Evolutionary conservation across 352 stramenopile species (phyloP), one percentile per base, ranked within the genome.

Genomic region (Chrysophaeum taylorii): DNA sequence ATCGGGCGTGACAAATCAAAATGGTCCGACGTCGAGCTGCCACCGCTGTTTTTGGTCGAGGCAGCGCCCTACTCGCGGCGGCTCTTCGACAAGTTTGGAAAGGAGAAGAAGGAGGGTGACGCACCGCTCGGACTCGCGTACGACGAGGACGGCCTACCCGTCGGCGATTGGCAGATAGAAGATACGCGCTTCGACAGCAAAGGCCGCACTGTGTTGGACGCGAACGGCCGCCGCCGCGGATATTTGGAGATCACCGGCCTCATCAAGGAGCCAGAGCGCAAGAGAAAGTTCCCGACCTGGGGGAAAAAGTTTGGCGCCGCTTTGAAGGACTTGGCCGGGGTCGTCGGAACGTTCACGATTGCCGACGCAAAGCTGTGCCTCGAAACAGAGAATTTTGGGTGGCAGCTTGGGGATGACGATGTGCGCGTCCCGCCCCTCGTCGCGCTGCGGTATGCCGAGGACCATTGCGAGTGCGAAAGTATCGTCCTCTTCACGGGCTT

Each of bases 61-160:
- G n/a, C n/a, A n/a, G n/a, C n/a, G n/a, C n/a, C n/a, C n/a, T n/a
- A n/a, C n/a, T n/a, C n/a, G n/a, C n/a, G n/a, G n/a, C n/a, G n/a
- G n/a, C n/a, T n/a, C n/a, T n/a, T n/a, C n/a, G n/a, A n/a, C 23
- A 27, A 27, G 45, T 25, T 27, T 5, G 9, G 9, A 25, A 18
- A 57, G 45, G 45, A 12, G 12, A 66, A 66, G 35, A 33, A 27
- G 21, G 33, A 27, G 9, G 57, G 57, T 23, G 57, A 42, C 36
- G 57, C 31, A 7, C 57, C 57, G 33, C 57, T 66, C 33, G 57
- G 57, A 31, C 14, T 66, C 12, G 57, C 57, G 33, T 66, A 66
- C 57, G 57, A 66, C 57, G 57, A 9, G 16, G 57, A 66, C 7
- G 57, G 57, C 31, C 4, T 66, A 4, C 57, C 57, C 33, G 57